These are phyloP conservation scores for Colletotrichum godetiae DNA, from an alignment of 2,329 filamentous ascomycete species.

Conservation along the genomic window DNA sequence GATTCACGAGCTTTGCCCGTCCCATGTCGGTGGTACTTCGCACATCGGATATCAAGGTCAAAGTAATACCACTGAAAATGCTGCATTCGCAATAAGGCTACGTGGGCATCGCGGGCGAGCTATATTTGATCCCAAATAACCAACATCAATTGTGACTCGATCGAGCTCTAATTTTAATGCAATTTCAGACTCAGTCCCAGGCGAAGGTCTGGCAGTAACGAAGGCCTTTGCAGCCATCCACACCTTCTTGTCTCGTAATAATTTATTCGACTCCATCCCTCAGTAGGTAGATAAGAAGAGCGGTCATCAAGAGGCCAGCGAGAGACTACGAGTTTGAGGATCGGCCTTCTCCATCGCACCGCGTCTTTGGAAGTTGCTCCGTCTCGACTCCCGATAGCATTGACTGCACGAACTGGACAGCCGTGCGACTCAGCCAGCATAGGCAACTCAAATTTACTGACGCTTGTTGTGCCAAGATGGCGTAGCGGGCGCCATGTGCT, in stretches of 20 bases:
- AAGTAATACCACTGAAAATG: not conserved
- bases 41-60: not conserved
- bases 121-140: accelerated
- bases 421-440: not conserved
- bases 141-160: not conserved
- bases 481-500: not conserved
- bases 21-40: not conserved
- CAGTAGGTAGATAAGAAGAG: not conserved
- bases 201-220: not conserved
- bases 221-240: not conserved
- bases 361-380: too few species aligned
- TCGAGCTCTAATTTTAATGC: not conserved
- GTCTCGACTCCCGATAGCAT: not conserved
- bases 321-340: not conserved
- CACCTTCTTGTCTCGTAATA: not conserved
- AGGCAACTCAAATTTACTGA: not conserved
- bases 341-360: not conserved
- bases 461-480: too few species aligned
- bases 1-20: not conserved
- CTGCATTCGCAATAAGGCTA: not conserved
- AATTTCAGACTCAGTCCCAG: not conserved
- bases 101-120: not conserved
- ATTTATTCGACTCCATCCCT: not conserved
- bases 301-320: not conserved
- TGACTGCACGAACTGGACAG: not conserved